Base-by-base conservation (phyloP, 768 basidiomycete genomes). In the Butyriboletus loyo region DNA sequence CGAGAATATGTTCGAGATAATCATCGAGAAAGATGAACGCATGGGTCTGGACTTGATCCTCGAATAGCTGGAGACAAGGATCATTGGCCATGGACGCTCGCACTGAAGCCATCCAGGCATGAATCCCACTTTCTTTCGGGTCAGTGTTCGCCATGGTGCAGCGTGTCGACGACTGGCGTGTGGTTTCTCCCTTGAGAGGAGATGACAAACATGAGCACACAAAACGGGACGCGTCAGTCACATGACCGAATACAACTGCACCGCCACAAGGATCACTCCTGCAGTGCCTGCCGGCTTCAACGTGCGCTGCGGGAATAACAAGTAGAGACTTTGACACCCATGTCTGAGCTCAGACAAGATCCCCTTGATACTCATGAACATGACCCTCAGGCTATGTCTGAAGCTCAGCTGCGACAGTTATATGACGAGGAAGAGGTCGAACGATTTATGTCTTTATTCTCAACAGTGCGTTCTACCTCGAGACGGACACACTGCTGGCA, bases 11-110 rank as follows among this genome's bases (percentile, higher is more conserved):
- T 60, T 86, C 84, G 39, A 91, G 71, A 64, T 91, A 92, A 62
- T 85, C 83, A 55, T 90, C 84, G 38, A 92, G 79, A 66, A 91
- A 92, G 56, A 83, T 75, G 67, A 90, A 88, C 4, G 87, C 90
- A 54, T 89, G 83, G 3, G 75, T 79, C 45, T 88, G 85, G 34
- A 91, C 79, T 62, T 90, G 85, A 46, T 86, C 83, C 49, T 86
- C 80, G 59, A 92, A 83, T 44, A 80, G 71, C 57, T 85, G 77
- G 14, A 86, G 81, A 22, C 84, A 87, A 49, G 85, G 80, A 65
- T 92, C 90, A 44, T 76, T 83, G 7, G 77, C 79, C 83, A 92
- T 89, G 31, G 80, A 78, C 15, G 81, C 70, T 40, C 86, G 79
- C 45, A 91, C 79, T 22, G 78, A 73, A 53, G 85, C 77, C 50